Percentiles rank a stretch among this genome's conserved stretches.
phyloP scores from a whole-genome alignment of 495 filamentous ascomycete species.

The Penicillium alfredii region DNA sequence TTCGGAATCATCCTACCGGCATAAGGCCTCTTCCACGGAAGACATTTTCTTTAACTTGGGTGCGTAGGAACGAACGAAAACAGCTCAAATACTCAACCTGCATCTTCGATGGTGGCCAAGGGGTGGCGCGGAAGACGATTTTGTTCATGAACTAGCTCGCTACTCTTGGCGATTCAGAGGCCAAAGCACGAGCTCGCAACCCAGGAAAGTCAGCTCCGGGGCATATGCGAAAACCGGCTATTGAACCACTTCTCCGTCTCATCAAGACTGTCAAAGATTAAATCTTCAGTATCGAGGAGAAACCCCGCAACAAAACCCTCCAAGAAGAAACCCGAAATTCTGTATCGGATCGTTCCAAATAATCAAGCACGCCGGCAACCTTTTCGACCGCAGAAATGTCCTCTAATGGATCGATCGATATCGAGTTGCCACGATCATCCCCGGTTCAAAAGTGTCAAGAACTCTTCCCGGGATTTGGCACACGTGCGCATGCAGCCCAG shows the following conservation, averaged over 20 bases:
- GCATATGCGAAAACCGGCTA: constrained; percentile 14
- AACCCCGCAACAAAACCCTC: constrained; percentile 18
- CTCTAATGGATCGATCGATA: constrained; percentile 19
- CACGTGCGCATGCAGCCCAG: constrained; percentile 87
- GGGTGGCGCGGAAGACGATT: too few species aligned
- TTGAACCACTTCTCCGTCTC: constrained; percentile 22
- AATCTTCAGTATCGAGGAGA: constrained; percentile 13
- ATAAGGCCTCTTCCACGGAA: too few species aligned
- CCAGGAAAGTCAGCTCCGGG: constrained; percentile 9
- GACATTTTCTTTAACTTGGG: too few species aligned
- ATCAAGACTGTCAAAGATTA: constrained; percentile 12
- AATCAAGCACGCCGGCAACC: constrained; percentile 16
- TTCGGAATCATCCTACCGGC: too few species aligned
- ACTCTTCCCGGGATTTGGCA: constrained; percentile 91
- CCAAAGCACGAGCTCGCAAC: constrained; percentile 17
- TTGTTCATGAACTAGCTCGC: too few species aligned
- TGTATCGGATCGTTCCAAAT: constrained; percentile 17
- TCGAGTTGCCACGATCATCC: too few species aligned
- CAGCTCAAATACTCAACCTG: too few species aligned
- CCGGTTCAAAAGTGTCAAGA: constrained; percentile 73
- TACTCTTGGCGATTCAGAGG: too few species aligned
- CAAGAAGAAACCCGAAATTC: constrained; percentile 15
- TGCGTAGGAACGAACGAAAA: too few species aligned
- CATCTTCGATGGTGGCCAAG: too few species aligned
- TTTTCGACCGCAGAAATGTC: constrained; percentile 11